Base-by-base conservation (phyloP, 495 filamentous ascomycete species). In the Podospora comata region DNA sequence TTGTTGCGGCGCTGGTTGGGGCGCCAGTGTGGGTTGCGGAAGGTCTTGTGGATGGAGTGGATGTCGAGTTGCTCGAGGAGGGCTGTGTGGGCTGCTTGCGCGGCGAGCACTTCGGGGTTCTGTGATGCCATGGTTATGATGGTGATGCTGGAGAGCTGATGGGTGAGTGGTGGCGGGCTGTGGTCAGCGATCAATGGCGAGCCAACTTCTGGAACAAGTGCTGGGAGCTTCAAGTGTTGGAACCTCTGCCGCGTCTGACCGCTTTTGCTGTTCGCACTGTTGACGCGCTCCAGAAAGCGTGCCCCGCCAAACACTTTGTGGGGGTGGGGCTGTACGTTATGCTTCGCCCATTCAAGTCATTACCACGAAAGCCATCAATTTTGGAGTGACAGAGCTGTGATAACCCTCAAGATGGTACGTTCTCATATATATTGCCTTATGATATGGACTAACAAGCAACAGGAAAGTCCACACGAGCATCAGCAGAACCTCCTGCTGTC, bases 381-480 rank as follows among this genome's bases (percentile, higher is more conserved):
- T 7, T 32, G 3, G 26, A 18, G 4, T 53, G 13, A 5, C 16
- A n/a, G 39, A 48, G 39, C 9, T 48, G 39, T 48, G 39, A 48
- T 13, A 16, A 11, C 7, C 39, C 3, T n/a, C 32, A 58, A 60
- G 18, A 69, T 69, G 67, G 67, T 62, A 65, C 20, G 56, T 5
- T 48, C 9, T 48, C 13, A 16, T 13, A 11, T 48, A 7, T 11
- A 48, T 48, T 11, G 1, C 20, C 20, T 48, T 48, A 9, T 48
- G 13, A 1, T 13, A 3, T 13, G 13, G 13, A 9, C 39, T 48
- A 48, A 48, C 39, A 16, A 48, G 9, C 1, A 1, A 19, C 18
- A 97, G 95, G 95, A 99, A 78, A 95, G 91, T 75, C 95, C 95
- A 60, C 95, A 99, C 76, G 95, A 99, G 76, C 92, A 97, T 76